Base-by-base conservation (phyloP, 1,284 basidiomycete genomes). In the Apiotrichum domesticum region DNA sequence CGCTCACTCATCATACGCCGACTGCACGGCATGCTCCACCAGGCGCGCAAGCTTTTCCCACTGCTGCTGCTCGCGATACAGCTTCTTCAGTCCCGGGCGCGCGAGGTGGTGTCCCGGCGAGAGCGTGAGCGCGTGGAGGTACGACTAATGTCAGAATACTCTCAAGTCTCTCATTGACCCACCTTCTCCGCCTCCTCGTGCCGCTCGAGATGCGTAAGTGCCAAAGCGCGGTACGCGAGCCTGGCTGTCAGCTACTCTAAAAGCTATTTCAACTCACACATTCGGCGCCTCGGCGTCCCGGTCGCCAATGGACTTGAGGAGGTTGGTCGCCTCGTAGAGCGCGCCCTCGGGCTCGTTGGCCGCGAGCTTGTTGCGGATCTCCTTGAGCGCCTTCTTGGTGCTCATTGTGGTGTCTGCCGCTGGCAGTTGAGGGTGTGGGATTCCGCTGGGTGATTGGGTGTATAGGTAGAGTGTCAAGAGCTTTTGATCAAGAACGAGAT, bases 121-220 rank as follows among this genome's bases (percentile, higher is more conserved):
- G 15, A 83, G 57, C n/a, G 79, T 77, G 49, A 84, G 86, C 1
- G 90, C 91, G 62, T 82, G 86, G 37, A 80, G 80, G 70, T 91
- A 94, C 34, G 82, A 81, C 90, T 93, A 62, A 6, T 49, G 33
- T 41, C 33, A 51, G 54, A 13, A 13, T 3, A 35, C 5, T 6
- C 14, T 5, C 14, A 15, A 50, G 33, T n/a, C 39, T 6, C n/a
- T 14, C 47, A 14, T 50, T 48, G 62, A 78, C 84, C 50, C 81
- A 92, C 89, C 83, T 88, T 84, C 79, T 94, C 90, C 76, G 90
- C 87, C 69, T 85, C 79, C 35, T 85, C 83, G 33, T 78, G 72
- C 52, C 87, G 81, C 33, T 83, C 83, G 3, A 92, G 77, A 68
- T 93, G 88, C 6, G 87, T 79, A 13, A 83, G 79, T 0, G 92